Conservation (phyloP, 805 yeast genomes). For the Ogataea populi-albae region DNA sequence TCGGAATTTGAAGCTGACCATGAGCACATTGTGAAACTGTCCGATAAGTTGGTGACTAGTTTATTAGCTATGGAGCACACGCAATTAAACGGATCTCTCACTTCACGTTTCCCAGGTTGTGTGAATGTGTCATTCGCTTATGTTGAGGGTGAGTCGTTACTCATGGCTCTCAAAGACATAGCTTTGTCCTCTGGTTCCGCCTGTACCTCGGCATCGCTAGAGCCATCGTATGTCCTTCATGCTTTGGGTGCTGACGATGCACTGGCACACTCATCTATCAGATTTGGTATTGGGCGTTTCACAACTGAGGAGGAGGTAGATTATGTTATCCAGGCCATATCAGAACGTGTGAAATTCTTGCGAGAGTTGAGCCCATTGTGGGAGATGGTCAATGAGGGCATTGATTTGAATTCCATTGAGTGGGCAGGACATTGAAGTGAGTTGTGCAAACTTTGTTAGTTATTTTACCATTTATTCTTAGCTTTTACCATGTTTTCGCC, state of each 20-base stretch:
- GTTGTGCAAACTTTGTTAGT: no score
- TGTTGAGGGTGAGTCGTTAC: constrained; percentile 94
- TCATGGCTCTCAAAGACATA: constrained; percentile 97
- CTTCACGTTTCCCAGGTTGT: constrained; percentile 83
- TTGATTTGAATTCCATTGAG: constrained; percentile 87
- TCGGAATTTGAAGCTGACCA: constrained; percentile 73
- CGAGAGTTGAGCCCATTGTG: constrained; percentile 93
- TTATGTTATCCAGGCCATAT: constrained; percentile 84
- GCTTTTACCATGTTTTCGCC: no score
- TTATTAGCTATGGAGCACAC: constrained; percentile 84
- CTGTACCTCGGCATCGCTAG: constrained; percentile 97
- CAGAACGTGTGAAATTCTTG: constrained; percentile 84
- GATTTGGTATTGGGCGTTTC: constrained; percentile 96
- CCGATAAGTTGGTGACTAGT: constrained; percentile 69
- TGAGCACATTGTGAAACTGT: constrained; percentile 64
- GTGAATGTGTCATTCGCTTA: constrained; percentile 96
- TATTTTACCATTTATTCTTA: no score
- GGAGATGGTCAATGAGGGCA: constrained; percentile 99
- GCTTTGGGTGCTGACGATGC: constrained; percentile 99
- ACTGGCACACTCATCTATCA: constrained; percentile 94
- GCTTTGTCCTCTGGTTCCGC: constrained; percentile 97
- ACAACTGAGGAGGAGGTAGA: constrained; percentile 96
- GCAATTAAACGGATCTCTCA: constrained; percentile 79
- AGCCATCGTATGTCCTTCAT: constrained; percentile 94
- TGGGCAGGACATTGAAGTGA: constrained; percentile 96